Conservation (phyloP, 2,329 filamentous ascomycete genomes). For the Coniochaeta hoffmannii region DNA sequence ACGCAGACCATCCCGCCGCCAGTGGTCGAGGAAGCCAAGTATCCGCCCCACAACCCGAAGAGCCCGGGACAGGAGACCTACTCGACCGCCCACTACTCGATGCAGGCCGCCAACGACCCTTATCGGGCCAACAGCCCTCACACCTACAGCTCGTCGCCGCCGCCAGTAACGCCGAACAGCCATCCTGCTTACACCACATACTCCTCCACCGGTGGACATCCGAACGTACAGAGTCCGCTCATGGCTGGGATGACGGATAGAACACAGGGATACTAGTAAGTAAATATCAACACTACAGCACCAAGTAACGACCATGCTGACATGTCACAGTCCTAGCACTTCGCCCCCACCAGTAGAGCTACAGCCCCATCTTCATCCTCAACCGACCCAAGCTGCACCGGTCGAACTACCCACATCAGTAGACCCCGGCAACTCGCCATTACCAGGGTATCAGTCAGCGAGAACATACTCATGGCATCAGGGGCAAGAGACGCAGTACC, state of each 20-base stretch:
- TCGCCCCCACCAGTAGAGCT: slow-evolving; percentile 5
- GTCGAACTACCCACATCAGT: slow-evolving; percentile 27
- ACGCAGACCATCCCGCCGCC: slow-evolving; percentile 10
- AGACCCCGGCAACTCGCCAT: slow-evolving; percentile 22
- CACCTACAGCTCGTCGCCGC: background rate
- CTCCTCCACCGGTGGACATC: slow-evolving; percentile 2
- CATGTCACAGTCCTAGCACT: slow-evolving; percentile 7
- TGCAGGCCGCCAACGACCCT: slow-evolving; percentile 13
- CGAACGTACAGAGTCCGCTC: slow-evolving; percentile 3
- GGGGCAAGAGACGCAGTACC: slow-evolving; percentile 7
- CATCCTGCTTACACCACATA: background rate
- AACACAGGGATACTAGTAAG: slow-evolving; percentile 4
- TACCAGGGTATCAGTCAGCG: slow-evolving; percentile 22
- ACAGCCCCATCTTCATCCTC: slow-evolving; percentile 2
- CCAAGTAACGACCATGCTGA: slow-evolving; percentile 6
- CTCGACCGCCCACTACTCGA: slow-evolving; percentile 17
- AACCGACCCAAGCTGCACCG: slow-evolving; percentile 8
- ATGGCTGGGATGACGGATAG: slow-evolving; percentile 5
- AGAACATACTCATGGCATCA: slow-evolving; percentile 23
- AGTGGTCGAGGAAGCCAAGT: slow-evolving; percentile 19
- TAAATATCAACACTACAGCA: background rate
- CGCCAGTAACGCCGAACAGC: background rate
- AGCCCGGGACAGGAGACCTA: slow-evolving; percentile 24
- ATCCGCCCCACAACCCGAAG: slow-evolving; percentile 16
- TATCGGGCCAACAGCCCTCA: slow-evolving; percentile 15